Evolutionary conservation across 352 stramenopile genomes (phyloP), one percentile per base, ranked within the genome.

Genomic region (Pythium apleroticum): DNA sequence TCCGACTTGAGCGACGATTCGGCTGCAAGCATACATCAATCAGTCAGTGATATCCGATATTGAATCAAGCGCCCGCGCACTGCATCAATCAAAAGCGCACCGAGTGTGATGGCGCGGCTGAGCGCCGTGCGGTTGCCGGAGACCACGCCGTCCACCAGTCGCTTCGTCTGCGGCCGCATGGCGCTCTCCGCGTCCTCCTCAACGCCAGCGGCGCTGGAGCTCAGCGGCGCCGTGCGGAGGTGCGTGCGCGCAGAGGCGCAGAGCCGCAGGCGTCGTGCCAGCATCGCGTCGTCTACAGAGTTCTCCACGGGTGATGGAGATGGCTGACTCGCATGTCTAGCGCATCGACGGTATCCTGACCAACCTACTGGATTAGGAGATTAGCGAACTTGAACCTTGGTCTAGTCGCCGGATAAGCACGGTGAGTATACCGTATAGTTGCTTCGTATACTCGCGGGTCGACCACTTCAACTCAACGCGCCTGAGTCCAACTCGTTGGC

Each of bases 1-100:
- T 97, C 88, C 10, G 71, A 68, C 63, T 80, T 81, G 45, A 90
- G 76, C 10, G 78, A 78, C 14, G 86, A 95, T 72, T 97, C 89
- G 41, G 96, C 86, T 88, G 57, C n/a, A 2, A n/a, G n/a, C n/a
- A n/a, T n/a, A 46, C 39, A 46, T 24, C 15, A 20, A 46, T 46
- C 39, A 46, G 17, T 22, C 37, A n/a, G 37, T 22, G 14, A 6
- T 15, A 22, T 46, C 14, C 10, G 1, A n/a, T n/a, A n/a, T n/a
- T 53, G 6, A 33, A 31, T 57, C 52, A 25, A 35, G 8, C 12
- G 20, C 46, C 46, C 7, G 15, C n/a, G 6, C 41, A 52, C 9
- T 20, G 19, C 15, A 27, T 52, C n/a, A 52, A 52, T 41, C 35
- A 41, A 6, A 22, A 24, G 62, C 73, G 28, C 71, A 90, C 81